Percentiles rank a stretch among this genome's conserved stretches.
phyloP scores from a whole-genome alignment of 2,329 filamentous ascomycete genomes.

The Diaporthe eres region DNA sequence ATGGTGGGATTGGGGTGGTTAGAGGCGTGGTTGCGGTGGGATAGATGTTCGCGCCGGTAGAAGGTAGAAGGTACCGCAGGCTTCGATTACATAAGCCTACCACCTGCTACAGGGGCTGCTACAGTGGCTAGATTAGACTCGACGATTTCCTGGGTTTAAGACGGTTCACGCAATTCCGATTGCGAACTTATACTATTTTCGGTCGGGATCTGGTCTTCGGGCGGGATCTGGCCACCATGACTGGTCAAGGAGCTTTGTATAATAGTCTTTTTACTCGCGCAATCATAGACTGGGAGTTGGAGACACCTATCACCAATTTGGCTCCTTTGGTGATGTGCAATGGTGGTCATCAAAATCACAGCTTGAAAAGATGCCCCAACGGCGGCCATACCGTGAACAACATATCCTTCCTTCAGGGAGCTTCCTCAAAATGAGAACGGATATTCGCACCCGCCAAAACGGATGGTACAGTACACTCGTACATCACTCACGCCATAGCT shows the following conservation, averaged over 20 bases:
- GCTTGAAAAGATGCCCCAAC: background rate
- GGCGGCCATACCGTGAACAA: background rate
- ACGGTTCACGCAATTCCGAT: constrained; percentile 3
- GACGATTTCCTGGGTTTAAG: constrained; percentile 12
- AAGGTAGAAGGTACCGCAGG: constrained; percentile 22
- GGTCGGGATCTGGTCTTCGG: constrained; percentile 42
- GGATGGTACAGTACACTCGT: too few species aligned
- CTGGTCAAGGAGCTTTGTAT: constrained; percentile 48
- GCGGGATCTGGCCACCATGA: constrained; percentile 43
- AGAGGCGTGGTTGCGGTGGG: constrained; percentile 2
- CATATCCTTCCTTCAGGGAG: background rate
- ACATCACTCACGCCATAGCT: too few species aligned
- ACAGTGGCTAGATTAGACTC: constrained; percentile 26
- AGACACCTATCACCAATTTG: background rate
- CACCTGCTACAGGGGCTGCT: constrained; percentile 4
- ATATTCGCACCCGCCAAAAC: too few species aligned
- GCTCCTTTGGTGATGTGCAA: background rate
- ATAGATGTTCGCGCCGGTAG: constrained; percentile 23
- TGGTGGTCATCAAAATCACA: background rate
- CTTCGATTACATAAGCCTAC: constrained; percentile 9
- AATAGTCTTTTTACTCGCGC: constrained; percentile 49
- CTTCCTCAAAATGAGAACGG: background rate
- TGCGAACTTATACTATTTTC: constrained; percentile 39
- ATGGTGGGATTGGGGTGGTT: background rate
- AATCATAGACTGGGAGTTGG: constrained; percentile 50